Base-by-base conservation (phyloP, 1,139 yeast species). In the Geotrichum klebahnii region DNA sequence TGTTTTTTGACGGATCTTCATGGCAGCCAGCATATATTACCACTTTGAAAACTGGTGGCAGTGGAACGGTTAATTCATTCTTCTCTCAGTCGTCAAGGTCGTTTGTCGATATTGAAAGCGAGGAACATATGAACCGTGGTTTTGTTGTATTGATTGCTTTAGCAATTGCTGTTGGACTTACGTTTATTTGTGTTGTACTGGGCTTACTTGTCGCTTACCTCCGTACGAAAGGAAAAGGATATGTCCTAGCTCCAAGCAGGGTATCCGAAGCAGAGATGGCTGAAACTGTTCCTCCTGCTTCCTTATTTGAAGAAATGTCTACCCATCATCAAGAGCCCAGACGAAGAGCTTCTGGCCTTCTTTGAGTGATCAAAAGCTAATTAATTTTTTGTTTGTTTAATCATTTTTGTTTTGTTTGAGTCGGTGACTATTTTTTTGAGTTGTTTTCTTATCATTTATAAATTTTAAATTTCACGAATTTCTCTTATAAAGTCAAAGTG, bases 111-210 rank as follows among this genome's bases (percentile, higher is more conserved):
- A 33, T 57, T 32, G 47, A 44, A 24, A 56, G 57, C 20, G 53
- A 57, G 31, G 46, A 54, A 19, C 57, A 60, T 50, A 60, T 69
- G 64, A 61, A 60, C 10, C 62, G 76, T 17, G 97, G 97, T 1
- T 87, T 81, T 63, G 89, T 90, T 17, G 95, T 89, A 6, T 83
- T 96, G 31, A 80, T 92, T 33, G 84, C 96, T 0, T 75, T 89
- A 52, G 97, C 97, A 0, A 78, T 90, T 61, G 90, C 97, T 0
- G 66, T 92, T 39, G 96, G 90, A 1, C 80, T 96, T 1, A 79
- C 90, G 44, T 72, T 82, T 9, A 63, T 86, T 1, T 66, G 90
- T 14, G 85, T 92, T 23, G 69, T 79, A 24, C 65, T 80, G 37
- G 89, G 85, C 53, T 72, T 83, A n/a, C 64, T 80, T 3, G 76